These are phyloP conservation scores for Rhododendron ferrugineum DNA, from an alignment of 148 eudicot genomes.

Conservation along the genomic window DNA sequence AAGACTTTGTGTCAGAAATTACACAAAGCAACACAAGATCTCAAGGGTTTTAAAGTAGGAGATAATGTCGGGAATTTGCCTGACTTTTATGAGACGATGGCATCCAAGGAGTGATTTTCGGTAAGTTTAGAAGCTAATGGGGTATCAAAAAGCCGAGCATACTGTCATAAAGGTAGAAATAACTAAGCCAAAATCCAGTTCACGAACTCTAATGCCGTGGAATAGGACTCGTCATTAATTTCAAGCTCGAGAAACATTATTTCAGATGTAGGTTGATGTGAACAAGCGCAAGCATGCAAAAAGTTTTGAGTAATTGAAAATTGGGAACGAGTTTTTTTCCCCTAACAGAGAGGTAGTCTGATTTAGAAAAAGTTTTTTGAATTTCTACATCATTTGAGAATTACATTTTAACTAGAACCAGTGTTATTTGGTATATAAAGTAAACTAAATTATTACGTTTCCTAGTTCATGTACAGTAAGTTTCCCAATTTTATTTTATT, in stretches of 20 bases:
- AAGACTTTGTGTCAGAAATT: background rate
- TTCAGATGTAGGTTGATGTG: background rate
- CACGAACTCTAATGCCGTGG: background rate
- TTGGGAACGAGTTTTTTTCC: background rate
- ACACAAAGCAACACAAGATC: background rate
- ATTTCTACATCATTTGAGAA: no score
- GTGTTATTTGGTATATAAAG: background rate
- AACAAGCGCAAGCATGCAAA: background rate
- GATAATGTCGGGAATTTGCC: background rate
- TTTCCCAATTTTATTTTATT: background rate
- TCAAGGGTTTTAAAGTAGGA: background rate
- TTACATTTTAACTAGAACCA: background rate
- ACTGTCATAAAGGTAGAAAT: background rate
- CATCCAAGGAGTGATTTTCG: background rate
- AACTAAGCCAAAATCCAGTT: background rate
- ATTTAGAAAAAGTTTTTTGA: background rate
- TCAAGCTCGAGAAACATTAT: background rate
- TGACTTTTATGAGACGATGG: background rate
- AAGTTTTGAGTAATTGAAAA: background rate
- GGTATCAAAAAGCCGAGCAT: background rate
- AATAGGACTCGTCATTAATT: background rate
- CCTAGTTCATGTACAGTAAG: background rate
- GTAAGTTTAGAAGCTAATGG: background rate
- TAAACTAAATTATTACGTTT: background rate
- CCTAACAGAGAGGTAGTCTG: background rate